Evolutionary conservation across 1,284 basidiomycete genomes (phyloP).

Genomic region (Apiotrichum sp.): DNA sequence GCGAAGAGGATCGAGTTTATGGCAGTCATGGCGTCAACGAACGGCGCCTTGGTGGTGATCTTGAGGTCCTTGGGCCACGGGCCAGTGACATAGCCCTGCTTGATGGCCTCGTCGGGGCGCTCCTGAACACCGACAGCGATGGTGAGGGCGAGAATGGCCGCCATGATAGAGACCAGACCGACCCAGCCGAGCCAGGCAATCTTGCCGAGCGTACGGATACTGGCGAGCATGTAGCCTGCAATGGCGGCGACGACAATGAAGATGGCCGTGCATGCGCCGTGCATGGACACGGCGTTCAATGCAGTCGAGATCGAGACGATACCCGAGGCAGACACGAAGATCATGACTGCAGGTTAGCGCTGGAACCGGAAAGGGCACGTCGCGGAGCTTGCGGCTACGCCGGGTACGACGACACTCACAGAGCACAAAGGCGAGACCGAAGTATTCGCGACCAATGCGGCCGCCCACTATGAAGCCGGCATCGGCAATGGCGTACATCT

Average conservation of each 20-base stretch:
- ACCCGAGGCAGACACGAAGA: slow-evolving; percentile 22
- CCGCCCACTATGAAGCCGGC: slow-evolving; percentile 19
- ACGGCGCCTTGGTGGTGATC: slow-evolving; percentile 22
- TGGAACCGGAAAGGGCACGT: too few species aligned
- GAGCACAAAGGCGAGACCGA: slow-evolving; percentile 10
- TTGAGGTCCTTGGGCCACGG: slow-evolving; percentile 31
- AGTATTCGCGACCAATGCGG: slow-evolving; percentile 12
- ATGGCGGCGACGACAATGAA: slow-evolving; percentile 37
- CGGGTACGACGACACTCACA: background rate
- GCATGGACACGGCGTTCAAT: slow-evolving; percentile 42
- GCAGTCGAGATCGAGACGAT: slow-evolving; percentile 42
- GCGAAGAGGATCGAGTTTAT: slow-evolving; percentile 40
- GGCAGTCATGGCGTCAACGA: slow-evolving; percentile 40
- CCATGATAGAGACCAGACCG: slow-evolving; percentile 29
- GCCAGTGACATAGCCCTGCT: slow-evolving; percentile 8
- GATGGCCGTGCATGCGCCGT: slow-evolving; percentile 42
- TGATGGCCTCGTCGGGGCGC: slow-evolving; percentile 32
- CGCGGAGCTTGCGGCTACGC: too few species aligned
- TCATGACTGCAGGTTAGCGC: slow-evolving; percentile 15
- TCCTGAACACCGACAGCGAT: slow-evolving; percentile 45
- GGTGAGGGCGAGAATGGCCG: slow-evolving; percentile 41
- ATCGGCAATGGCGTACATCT: slow-evolving; percentile 32
- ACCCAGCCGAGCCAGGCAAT: slow-evolving; percentile 45
- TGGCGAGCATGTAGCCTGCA: slow-evolving; percentile 27
- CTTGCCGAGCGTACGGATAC: slow-evolving; percentile 40